Conservation (phyloP, 768 basidiomycete species). For the Rhodotorula sphaerocarpa region DNA sequence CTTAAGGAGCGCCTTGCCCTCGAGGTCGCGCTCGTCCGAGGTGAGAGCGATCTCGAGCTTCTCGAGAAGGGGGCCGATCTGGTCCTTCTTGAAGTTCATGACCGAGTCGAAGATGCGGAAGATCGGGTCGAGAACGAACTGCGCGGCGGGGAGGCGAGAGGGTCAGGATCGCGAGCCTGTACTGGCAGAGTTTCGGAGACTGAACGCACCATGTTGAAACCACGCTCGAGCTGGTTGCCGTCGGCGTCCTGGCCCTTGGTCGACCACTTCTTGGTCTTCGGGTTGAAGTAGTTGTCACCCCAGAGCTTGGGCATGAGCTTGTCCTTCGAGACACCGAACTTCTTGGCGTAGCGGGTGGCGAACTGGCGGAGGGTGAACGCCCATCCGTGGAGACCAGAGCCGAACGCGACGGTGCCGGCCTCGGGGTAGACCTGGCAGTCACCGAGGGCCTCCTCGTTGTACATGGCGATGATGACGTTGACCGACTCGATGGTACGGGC, state of each 20-base stretch:
- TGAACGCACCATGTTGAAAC: constrained; percentile 64
- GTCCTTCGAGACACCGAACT: constrained; percentile 96
- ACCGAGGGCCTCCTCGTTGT: constrained; percentile 85
- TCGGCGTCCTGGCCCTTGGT: constrained; percentile 65
- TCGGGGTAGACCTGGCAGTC: constrained; percentile 99
- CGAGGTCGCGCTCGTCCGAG: constrained; percentile 79
- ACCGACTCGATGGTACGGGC: constrained; percentile 92
- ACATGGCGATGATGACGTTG: constrained; percentile 97
- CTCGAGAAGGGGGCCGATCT: constrained; percentile 71
- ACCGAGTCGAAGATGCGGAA: constrained; percentile 96
- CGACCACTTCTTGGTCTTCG: constrained; percentile 90
- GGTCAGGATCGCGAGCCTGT: neutral
- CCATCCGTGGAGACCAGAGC: constrained; percentile 99
- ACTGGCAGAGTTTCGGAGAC: neutral
- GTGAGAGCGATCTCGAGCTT: constrained; percentile 91
- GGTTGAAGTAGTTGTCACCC: constrained; percentile 99
- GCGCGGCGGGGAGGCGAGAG: neutral
- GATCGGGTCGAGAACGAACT: constrained; percentile 96
- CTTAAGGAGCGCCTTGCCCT: constrained; percentile 93
- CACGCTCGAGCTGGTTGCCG: constrained; percentile 89
- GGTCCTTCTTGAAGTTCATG: constrained; percentile 99
- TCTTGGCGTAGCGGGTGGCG: constrained; percentile 87
- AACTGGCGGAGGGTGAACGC: constrained; percentile 98
- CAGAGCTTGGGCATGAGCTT: constrained; percentile 97
- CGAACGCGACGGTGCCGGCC: constrained; percentile 95